Evolutionary conservation across 2,329 filamentous ascomycete genomes (phyloP).

Genomic region (Grosmannia huntii): DNA sequence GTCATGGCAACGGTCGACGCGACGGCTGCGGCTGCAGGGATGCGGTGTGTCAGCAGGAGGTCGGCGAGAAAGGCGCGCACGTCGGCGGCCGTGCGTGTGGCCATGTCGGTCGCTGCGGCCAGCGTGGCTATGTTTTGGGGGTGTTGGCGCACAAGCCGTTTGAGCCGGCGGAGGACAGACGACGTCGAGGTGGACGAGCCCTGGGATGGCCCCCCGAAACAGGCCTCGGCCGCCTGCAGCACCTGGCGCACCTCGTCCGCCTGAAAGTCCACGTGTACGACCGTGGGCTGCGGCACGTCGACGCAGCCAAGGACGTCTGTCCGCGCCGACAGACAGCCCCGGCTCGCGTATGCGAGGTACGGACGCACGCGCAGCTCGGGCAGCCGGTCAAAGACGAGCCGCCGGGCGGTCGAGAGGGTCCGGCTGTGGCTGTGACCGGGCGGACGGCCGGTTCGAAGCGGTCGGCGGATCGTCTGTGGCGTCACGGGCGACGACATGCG

Average conservation of each 20-base stretch:
- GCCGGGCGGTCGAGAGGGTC: neutral
- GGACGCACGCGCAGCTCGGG: neutral
- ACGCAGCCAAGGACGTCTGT: neutral
- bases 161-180: neutral
- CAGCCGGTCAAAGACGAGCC: neutral
- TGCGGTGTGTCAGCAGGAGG: conserved; percentile 12
- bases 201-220: neutral
- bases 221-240: neutral
- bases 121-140: neutral
- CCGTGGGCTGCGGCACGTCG: neutral
- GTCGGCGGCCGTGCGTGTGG: conserved; percentile 18
- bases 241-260: conserved; percentile 20
- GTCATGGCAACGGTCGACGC: conserved; percentile 14
- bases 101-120: no score
- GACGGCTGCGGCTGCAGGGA: neutral
- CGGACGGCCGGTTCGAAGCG: no score
- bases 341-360: neutral
- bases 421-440: neutral
- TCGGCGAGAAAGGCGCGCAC: conserved; percentile 26
- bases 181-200: neutral
- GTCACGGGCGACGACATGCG: neutral
- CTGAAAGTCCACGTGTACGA: conserved; percentile 35
- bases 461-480: neutral
- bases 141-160: neutral
- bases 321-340: neutral